Percentiles rank a stretch among this genome's conserved stretches.
Conservation (phyloP, 2,329 filamentous ascomycete species). For the Sclerotinia glacialis region DNA sequence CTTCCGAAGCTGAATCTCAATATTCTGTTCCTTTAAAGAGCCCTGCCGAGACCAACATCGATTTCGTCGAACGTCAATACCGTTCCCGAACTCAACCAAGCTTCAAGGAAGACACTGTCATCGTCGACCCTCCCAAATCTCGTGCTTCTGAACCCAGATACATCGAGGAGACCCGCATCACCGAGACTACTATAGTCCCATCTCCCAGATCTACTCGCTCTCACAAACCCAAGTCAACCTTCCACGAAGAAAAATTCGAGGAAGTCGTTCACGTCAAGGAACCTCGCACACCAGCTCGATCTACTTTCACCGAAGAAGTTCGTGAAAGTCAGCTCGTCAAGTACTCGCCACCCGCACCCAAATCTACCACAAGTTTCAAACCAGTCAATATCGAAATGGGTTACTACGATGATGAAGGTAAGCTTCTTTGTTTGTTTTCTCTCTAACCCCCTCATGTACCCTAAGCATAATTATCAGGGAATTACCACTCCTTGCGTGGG, state of each 20-base stretch:
- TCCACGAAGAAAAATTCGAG: conserved; percentile 26
- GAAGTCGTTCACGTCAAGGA: conserved; percentile 33
- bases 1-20: conserved; percentile 30
- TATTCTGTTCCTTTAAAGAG: conserved; percentile 33
- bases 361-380: conserved; percentile 19
- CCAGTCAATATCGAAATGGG: conserved; percentile 57
- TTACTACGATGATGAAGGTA: conserved; percentile 72
- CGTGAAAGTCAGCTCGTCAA: conserved; percentile 32
- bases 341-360: conserved; percentile 27
- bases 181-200: conserved; percentile 40
- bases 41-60: conserved; percentile 44
- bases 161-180: conserved; percentile 28
- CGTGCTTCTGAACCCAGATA: conserved; percentile 41
- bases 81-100: conserved; percentile 47
- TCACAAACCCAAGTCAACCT: conserved; percentile 26
- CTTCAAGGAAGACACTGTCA: conserved; percentile 43
- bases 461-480: conserved; percentile 46
- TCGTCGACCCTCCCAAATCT: conserved; percentile 54
- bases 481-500: conserved; percentile 73
- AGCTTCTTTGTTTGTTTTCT: conserved; percentile 27
- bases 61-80: conserved; percentile 65
- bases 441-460: conserved; percentile 25
- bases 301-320: conserved; percentile 36
- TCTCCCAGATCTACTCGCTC: conserved; percentile 38
- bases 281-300: conserved; percentile 34